Evolutionary conservation across 2,329 filamentous ascomycete species (phyloP).

Genomic region (Phialocephala sp.): DNA sequence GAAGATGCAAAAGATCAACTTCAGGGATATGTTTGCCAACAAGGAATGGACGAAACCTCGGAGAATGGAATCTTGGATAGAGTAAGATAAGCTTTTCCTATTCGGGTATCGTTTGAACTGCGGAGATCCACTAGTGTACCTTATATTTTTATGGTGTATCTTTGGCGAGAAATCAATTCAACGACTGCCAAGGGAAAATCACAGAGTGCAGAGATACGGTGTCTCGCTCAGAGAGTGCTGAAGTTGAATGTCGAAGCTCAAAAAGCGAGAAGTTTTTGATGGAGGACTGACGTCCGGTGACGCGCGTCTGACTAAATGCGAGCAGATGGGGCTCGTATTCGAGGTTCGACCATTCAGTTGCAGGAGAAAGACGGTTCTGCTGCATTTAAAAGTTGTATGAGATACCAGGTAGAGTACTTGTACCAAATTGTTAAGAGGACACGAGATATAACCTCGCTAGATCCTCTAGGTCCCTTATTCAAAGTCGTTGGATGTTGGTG

Average conservation of each 20-base stretch:
- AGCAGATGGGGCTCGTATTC: not conserved
- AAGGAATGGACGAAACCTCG: constrained; percentile 2
- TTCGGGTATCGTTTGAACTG: not conserved
- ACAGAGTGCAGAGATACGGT: not conserved
- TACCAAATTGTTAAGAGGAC: not conserved
- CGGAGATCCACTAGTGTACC: constrained; percentile 7
- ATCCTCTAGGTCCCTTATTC: not conserved
- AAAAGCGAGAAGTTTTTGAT: not conserved
- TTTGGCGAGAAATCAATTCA: not conserved
- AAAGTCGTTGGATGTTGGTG: not conserved
- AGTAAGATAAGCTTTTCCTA: constrained; percentile 2
- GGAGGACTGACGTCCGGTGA: not conserved
- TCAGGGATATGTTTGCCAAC: not conserved
- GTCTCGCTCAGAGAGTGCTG: not conserved
- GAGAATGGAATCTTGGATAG: not conserved
- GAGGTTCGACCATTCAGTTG: not conserved
- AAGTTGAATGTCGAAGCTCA: not conserved
- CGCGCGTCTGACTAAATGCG: not conserved
- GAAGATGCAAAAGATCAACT: not conserved
- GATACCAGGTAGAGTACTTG: not conserved
- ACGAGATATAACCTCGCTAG: not conserved
- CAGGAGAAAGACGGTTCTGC: not conserved
- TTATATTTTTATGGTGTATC: not conserved
- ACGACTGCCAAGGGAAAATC: not conserved
- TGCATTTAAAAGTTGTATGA: too few species aligned